These are phyloP conservation scores for Cryphonectria radicalis DNA, from an alignment of 2,329 filamentous ascomycete genomes.

Conservation along the genomic window DNA sequence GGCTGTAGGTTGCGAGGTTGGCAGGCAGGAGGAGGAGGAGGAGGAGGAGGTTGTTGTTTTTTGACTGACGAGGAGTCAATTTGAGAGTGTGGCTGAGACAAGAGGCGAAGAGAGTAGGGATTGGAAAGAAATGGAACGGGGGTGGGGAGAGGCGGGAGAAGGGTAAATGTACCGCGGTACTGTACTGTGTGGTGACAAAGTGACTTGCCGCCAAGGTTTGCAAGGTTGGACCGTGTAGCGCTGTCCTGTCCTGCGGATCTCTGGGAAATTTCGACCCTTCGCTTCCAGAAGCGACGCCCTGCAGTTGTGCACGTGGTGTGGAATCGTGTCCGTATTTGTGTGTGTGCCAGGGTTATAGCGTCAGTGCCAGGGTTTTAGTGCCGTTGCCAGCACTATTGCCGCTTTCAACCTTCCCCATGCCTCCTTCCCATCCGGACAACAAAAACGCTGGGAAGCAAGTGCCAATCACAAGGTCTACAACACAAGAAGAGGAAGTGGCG, in stretches of 20 bases:
- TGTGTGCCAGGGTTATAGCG: neutral
- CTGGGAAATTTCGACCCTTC: constrained; percentile 12
- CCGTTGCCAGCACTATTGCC: neutral
- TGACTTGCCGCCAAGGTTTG: neutral
- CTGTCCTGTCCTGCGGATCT: neutral
- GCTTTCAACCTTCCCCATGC: neutral
- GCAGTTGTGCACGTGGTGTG: neutral
- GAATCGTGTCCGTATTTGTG: neutral
- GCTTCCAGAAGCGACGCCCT: neutral
- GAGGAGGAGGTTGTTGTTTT: neutral
- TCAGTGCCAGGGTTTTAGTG: neutral
- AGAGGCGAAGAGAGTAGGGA: neutral
- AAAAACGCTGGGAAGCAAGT: neutral
- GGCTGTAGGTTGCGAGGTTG: neutral
- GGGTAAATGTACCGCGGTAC: neutral
- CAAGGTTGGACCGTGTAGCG: neutral
- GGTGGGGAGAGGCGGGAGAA: neutral
- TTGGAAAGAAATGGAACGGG: neutral
- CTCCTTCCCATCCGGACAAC: neutral
- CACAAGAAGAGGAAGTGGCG: neutral
- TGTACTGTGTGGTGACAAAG: neutral
- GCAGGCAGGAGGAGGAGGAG: neutral
- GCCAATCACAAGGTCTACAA: neutral
- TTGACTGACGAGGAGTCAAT: neutral
- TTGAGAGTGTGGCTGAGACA: neutral